A percentile compares a stretch with the other conserved stretches of the same genome.
Evolutionary conservation across 2,329 filamentous ascomycete species (phyloP).

Genomic region (Calonectria hawksworthii): DNA sequence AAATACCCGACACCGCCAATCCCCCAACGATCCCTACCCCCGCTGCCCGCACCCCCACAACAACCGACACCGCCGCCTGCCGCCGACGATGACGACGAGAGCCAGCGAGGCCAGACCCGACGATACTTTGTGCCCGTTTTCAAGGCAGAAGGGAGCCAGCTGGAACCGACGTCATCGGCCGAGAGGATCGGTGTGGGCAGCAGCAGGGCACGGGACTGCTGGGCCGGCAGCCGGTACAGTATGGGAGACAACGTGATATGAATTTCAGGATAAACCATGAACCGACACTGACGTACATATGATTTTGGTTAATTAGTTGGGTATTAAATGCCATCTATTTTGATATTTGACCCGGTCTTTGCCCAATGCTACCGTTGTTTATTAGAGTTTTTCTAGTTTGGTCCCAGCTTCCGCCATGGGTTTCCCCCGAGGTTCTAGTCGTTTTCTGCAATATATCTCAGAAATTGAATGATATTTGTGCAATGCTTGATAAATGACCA

Average conservation of each 20-base stretch:
- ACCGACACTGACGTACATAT: not conserved
- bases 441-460: slow-evolving; percentile 14
- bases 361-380: not conserved
- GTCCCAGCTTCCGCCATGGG: not conserved
- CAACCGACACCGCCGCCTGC: slow-evolving; percentile 12
- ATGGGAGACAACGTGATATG: slow-evolving; percentile 37
- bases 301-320: not conserved
- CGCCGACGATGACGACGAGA: slow-evolving; percentile 2
- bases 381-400: not conserved
- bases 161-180: slow-evolving; percentile 32
- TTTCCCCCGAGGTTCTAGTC: not conserved
- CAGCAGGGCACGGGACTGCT: slow-evolving; percentile 30
- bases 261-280: not conserved
- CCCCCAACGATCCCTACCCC: not conserved
- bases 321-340: not conserved
- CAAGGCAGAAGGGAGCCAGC: slow-evolving; percentile 29
- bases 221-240: slow-evolving; percentile 28
- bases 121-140: slow-evolving; percentile 40
- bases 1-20: slow-evolving; percentile 18
- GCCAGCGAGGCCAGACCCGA: slow-evolving; percentile 17
- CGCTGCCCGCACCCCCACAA: not conserved
- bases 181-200: slow-evolving; percentile 21
- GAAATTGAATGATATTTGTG: slow-evolving; percentile 2
- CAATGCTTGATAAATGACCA: not conserved
- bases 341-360: not conserved